These are phyloP conservation scores for Colletotrichum sp. DNA, from an alignment of 2,329 filamentous ascomycete genomes.

Conservation along the genomic window DNA sequence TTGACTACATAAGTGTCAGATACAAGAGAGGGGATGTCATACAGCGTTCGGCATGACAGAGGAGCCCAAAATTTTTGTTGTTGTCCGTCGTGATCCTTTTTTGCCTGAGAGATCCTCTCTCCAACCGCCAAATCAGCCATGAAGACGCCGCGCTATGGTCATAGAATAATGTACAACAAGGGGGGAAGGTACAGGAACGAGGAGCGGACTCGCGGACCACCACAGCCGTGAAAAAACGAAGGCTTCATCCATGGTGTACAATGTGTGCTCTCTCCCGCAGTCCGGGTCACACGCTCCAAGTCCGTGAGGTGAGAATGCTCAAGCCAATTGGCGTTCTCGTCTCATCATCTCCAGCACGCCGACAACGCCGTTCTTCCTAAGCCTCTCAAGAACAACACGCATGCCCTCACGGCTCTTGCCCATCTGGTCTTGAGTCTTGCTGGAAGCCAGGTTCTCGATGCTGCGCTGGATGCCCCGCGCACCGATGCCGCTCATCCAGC, in stretches of 20 bases:
- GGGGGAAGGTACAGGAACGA: slow-evolving; percentile 4
- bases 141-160: slow-evolving; percentile 40
- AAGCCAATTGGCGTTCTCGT: slow-evolving; percentile 36
- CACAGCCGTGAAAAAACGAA: background rate
- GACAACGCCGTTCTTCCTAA: slow-evolving; percentile 63
- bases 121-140: slow-evolving; percentile 19
- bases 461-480: slow-evolving; percentile 76
- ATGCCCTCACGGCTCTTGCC: slow-evolving; percentile 84
- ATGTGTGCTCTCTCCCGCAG: background rate
- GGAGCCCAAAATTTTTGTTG: background rate
- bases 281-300: slow-evolving; percentile 5
- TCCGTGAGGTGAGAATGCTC: background rate
- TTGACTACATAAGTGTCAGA: background rate
- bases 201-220: background rate
- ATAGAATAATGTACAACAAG: slow-evolving; percentile 35
- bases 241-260: slow-evolving; percentile 11
- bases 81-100: slow-evolving; percentile 3
- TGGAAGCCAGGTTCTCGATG: slow-evolving; percentile 80
- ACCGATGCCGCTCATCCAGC: slow-evolving; percentile 64
- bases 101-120: slow-evolving; percentile 4
- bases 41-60: slow-evolving; percentile 23
- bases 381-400: slow-evolving; percentile 78
- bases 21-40: slow-evolving; percentile 47
- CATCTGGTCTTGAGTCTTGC: slow-evolving; percentile 78
- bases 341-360: slow-evolving; percentile 63